A percentile compares a stretch with the other conserved stretches of the same genome.
Evolutionary conservation across 805 yeast species (phyloP).

Genomic region (Yarrowia divulgata): DNA sequence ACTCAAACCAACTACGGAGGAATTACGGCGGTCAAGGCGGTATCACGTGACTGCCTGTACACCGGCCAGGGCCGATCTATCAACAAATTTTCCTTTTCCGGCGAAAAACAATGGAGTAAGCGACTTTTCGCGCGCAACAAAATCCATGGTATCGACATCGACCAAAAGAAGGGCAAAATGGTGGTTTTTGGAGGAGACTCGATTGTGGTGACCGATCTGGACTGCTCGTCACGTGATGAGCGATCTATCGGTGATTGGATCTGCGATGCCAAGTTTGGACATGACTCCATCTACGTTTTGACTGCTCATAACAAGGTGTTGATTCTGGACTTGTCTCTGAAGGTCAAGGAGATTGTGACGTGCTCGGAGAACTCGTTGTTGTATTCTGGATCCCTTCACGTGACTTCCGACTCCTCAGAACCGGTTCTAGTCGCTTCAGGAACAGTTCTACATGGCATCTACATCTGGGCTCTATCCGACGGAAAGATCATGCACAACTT

Average conservation of each 20-base stretch:
- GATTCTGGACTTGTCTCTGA: conserved; percentile 48
- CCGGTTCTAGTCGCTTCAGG: conserved; percentile 78
- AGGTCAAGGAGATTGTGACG: conserved; percentile 51
- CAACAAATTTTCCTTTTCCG: conserved; percentile 57
- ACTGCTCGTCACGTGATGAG: conserved; percentile 48
- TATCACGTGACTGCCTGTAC: conserved; percentile 56
- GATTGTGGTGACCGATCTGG: conserved; percentile 55
- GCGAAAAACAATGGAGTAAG: conserved; percentile 52
- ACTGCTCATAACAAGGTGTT: conserved; percentile 82
- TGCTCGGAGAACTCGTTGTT: conserved; percentile 80
- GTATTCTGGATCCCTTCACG: conserved; percentile 80
- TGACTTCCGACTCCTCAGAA: conserved; percentile 47
- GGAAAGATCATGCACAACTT: conserved; percentile 60
- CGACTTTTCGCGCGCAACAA: conserved; percentile 73
- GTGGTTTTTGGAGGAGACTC: conserved; percentile 78
- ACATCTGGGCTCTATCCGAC: conserved; percentile 66
- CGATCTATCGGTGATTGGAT: conserved; percentile 78
- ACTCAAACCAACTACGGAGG: conserved; percentile 22
- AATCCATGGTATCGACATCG: conserved; percentile 74
- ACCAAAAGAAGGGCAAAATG: conserved; percentile 46
- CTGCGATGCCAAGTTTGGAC: conserved; percentile 62
- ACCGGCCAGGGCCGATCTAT: conserved; percentile 81
- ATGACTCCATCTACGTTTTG: conserved; percentile 58
- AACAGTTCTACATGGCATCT: conserved; percentile 88
- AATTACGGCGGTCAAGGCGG: conserved; percentile 69